phyloP scores from a whole-genome alignment of 208 protist genomes.

The Acanthamoeba culbertsoni region DNA sequence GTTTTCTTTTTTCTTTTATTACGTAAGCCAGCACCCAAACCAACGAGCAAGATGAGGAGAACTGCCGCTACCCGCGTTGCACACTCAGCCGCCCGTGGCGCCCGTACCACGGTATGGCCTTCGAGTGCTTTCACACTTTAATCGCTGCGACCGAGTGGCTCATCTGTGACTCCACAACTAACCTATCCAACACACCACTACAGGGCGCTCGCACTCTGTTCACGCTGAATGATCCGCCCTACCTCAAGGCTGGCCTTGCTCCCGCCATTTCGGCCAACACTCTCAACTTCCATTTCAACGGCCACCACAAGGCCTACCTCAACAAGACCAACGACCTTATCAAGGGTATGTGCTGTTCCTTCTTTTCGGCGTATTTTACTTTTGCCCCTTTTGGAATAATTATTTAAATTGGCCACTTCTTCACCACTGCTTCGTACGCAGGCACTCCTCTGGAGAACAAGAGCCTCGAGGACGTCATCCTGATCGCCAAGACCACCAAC shows the following conservation, averaged over 20 bases:
- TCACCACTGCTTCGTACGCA: neutral
- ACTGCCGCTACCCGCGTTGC: neutral
- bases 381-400: neutral
- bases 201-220: neutral
- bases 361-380: neutral
- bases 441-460: slow-evolving; percentile 29
- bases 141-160: too few species aligned
- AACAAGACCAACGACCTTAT: slow-evolving; percentile 67
- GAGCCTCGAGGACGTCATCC: slow-evolving; percentile 65
- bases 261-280: slow-evolving; percentile 54
- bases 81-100: neutral
- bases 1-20: too few species aligned
- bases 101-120: neutral
- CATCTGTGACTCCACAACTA: neutral
- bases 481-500: slow-evolving; percentile 54
- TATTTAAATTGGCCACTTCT: neutral
- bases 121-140: too few species aligned
- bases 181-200: neutral
- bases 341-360: neutral
- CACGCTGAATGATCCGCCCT: slow-evolving; percentile 37
- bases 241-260: slow-evolving; percentile 15
- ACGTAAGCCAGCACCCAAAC: too few species aligned
- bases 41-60: neutral
- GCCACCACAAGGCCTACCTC: slow-evolving; percentile 72
- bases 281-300: slow-evolving; percentile 68